phyloP scores from a whole-genome alignment of 345 rosid species.

The Capsella bursapastoris region DNA sequence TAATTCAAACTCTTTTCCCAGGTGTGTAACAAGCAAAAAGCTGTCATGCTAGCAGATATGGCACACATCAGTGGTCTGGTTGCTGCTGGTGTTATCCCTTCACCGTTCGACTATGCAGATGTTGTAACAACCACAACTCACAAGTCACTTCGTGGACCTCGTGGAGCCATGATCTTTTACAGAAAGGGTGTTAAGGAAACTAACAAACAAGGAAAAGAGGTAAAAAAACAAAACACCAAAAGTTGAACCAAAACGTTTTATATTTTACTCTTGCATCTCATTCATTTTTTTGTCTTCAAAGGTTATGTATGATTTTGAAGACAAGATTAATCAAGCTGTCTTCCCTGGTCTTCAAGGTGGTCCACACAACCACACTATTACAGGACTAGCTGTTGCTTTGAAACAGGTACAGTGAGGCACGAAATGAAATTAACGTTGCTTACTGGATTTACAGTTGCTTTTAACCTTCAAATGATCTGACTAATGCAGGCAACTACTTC shows the following conservation, averaged over 20 bases:
- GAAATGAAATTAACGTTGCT: not conserved
- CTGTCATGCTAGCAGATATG: constrained; percentile 93
- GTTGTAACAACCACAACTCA: constrained; percentile 98
- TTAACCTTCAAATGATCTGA: constrained; percentile 4
- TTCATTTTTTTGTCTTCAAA: constrained; percentile 40
- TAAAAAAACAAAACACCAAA: constrained; percentile 21
- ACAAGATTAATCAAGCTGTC: constrained; percentile 95
- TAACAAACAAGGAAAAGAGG: constrained; percentile 97
- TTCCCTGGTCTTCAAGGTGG: constrained; percentile 99
- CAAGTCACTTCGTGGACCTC: constrained; percentile 98
- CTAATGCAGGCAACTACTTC: constrained; percentile 76
- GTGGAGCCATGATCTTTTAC: constrained; percentile 99
- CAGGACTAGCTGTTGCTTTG: constrained; percentile 96
- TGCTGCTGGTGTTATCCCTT: constrained; percentile 95
- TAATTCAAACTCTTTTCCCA: constrained; percentile 40
- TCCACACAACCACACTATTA: constrained; percentile 96
- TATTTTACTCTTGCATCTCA: constrained; percentile 14
- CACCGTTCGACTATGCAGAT: constrained; percentile 99
- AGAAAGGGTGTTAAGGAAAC: constrained; percentile 91
- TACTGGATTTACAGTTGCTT: constrained; percentile 12
- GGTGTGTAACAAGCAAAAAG: constrained; percentile 99
- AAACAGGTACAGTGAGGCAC: constrained; percentile 62
- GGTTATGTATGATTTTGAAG: constrained; percentile 93
- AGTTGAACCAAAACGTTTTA: not conserved
- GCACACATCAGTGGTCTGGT: constrained; percentile 98